phyloP scores from a whole-genome alignment of 208 protist species.

The Vickermania ingenoplastis region DNA sequence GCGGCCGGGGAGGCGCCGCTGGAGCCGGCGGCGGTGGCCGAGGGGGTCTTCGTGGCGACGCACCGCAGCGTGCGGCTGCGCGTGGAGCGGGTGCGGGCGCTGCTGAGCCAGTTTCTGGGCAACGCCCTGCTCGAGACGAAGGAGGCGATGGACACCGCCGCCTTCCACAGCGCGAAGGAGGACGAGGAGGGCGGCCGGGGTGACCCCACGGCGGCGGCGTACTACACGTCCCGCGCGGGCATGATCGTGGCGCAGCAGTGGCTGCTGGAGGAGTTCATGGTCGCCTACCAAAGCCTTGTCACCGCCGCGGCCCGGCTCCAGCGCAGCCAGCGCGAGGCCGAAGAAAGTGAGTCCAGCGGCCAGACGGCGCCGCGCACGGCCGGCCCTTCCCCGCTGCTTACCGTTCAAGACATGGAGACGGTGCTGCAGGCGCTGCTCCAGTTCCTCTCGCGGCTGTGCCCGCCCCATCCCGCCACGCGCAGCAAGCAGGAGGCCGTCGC shows the following conservation, averaged over 20 bases:
- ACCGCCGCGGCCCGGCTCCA: neutral
- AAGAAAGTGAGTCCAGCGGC: neutral
- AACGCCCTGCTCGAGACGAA: neutral
- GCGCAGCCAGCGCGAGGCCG: neutral
- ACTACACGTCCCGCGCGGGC: neutral
- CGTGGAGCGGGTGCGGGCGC: neutral
- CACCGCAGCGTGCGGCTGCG: neutral
- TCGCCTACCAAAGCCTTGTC: neutral
- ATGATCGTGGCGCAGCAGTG: neutral
- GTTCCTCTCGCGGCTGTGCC: neutral
- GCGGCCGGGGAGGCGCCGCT: neutral
- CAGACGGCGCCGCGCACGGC: neutral
- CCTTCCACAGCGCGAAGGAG: too few species aligned
- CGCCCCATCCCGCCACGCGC: neutral
- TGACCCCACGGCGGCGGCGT: neutral
- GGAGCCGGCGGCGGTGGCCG: neutral
- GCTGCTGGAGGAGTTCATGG: slow-evolving; percentile 1
- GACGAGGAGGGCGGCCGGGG: neutral
- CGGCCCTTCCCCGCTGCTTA: neutral
- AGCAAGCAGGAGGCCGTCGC: neutral
- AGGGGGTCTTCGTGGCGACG: neutral
- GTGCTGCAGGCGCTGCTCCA: neutral
- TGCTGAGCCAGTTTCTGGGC: neutral
- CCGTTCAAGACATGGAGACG: neutral
- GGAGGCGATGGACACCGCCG: neutral